Base-by-base conservation (phyloP, 257 asterid genomes). In the Fraxinus americana region DNA sequence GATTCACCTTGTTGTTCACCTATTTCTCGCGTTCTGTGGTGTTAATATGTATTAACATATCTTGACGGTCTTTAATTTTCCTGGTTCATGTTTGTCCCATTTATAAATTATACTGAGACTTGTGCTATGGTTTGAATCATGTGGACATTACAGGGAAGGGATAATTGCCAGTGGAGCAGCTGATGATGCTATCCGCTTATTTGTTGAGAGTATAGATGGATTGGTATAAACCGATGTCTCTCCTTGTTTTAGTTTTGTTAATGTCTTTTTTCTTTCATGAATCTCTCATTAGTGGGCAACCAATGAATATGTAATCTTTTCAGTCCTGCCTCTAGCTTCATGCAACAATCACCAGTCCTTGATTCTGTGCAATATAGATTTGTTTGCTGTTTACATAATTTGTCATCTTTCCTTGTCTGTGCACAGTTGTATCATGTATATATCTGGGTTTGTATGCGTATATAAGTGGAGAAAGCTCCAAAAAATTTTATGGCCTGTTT, bases 181-280 rank as follows among this genome's bases (percentile, higher is more conserved):
- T 81, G 98, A 93, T 86, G 89, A 93, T 85, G 94, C 97, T 75
- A 91, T 96, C 80, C 88, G 99, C 77, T 81, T 96, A 70, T 96
- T 96, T 85, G 93, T 87, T 68, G 92, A 89, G 86, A 88, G 76
- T 79, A 82, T 88, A 72, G 91, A 88, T 69, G 82, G 76, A 78
- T 74, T 41, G 99, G 99, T 96, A 90, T 23, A 21, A 34, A 19
- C 68, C 25, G 50, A 57, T 7, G 5, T 23, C 23, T 21, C 14
- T 30, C 65, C 61, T 35, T 41, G 25, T 63, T 25, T 35, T 4
- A 25, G 32, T 9, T 57, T 25, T 63, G 35, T 63, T 63, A 27
- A 9, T 63, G 35, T 23, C 69, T 63, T 63, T 35, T 23, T 63
- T 63, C 69, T 25, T 11, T 9, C 32, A 11, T 63, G 27, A 5